Evolutionary conservation across 805 yeast species (phyloP), one percentile per base, ranked within the genome.

Genomic region (Ogataea siamensis): DNA sequence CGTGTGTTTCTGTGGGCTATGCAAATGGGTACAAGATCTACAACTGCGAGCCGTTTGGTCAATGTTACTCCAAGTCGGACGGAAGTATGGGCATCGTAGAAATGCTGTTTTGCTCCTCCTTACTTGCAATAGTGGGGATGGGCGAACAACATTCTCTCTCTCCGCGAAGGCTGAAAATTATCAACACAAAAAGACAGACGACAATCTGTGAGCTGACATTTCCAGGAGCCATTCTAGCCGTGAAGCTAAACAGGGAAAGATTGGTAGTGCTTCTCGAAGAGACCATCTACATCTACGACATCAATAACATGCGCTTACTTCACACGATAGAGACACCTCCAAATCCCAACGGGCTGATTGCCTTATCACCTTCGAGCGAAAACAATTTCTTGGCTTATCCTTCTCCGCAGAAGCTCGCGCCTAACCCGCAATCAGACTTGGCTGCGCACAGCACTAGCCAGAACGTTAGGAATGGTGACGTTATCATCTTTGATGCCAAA

Each of bases 201-300:
- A 74, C 78, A 1, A 87, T 91, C 14, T 91, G 98, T 62, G 98
- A 91, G 55, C 66, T 91, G 50, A 81, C 94, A 1, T 91, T 91
- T 59, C 94, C 96, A 1, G 80, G 87, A 3, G 69, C 82, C 5
- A 83, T 91, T 7, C 65, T 85, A 22, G 78, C 83, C 22, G 81
- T 91, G 15, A 78, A 78, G 49, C 74, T 91, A 68, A 91, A 93
- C 63, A 71, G 97, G 28, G 82, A 85, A 50, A 67, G 97, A 32
- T 67, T 91, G 50, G 75, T 87, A 30, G 94, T 89, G n/a, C 74
- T 87, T 7, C 66, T 91, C 37, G 77, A 83, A 46, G 93, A 87
- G 42, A 93, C 91, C 54, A 80, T 91, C 9, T 87, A 83, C 59
- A 73, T 93, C 31, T 91, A 91, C 64, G 97, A 91, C 60, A 82